Evolutionary conservation across 1,284 basidiomycete genomes (phyloP), one percentile per base, ranked within the genome.

Genomic region (Tausonia pullulans): DNA sequence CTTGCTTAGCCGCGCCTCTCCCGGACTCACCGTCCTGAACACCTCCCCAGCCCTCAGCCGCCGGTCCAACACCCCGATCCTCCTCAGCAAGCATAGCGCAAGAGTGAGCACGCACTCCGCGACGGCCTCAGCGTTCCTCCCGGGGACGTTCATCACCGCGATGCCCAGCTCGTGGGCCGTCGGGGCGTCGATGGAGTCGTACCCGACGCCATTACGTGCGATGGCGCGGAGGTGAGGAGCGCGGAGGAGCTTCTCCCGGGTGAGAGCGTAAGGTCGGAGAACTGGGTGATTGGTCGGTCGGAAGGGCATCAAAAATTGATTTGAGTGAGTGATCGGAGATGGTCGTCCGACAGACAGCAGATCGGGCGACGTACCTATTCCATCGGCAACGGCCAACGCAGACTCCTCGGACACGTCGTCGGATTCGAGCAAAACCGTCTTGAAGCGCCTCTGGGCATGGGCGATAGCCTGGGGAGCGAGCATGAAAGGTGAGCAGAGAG

Each of bases 31-130:
- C 0, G 83, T 82, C 1, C 84, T 72, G 2, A 79, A 75, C 3
- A 77, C 78, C 70, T 87, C 84, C 80, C 85, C 86, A 43, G 76
- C 77, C 6, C 78, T 74, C 58, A 81, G 81, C 45, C 79, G 74
- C 0, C 73, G 71, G 71, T 81, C 81, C 10, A 81, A 71, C 69
- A 81, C 81, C 14, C 74, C 75, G 65, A 86, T 78, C 68, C 86
- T 83, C 1, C 77, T 71, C 9, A 77, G 74, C 40, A 86, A 74
- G 62, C 80, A 74, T 60, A 84, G 78, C 46, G 79, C 79, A 4
- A 83, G 80, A 1, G 81, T 80, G 14, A 87, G 73, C 46, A 84
- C 79, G 54, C 87, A 74, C 14, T 78, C 74, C 5, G 71, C 73
- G 2, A 75, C 74, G 1, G 83, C 81, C 83, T 84, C 83, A 27